Evolutionary conservation across 2,329 filamentous ascomycete species (phyloP), one percentile per base, ranked within the genome.

Genomic region (Tolypocladium endophyticum): DNA sequence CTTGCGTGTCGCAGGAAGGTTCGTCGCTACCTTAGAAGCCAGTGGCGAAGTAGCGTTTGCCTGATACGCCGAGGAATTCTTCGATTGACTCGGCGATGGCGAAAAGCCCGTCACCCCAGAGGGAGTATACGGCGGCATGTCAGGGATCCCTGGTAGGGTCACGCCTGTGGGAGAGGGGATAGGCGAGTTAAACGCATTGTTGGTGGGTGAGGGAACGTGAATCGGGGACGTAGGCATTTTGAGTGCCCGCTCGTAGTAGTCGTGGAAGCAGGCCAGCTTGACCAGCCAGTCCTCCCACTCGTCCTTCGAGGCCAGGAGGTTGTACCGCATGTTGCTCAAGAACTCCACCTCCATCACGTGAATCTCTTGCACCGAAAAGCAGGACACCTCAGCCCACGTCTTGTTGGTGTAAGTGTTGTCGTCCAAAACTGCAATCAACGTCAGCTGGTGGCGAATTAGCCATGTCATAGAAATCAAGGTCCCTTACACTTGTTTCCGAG

Each of bases 331-430:
- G 74, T 97, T 97, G 79, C 93, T 97, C 63, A 99, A 79, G 68
- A 99, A 99, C 73, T 99, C 94, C n/a, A 99, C 94, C 73, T 99
- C 94, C 94, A 99, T 99, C 53, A 97, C 89, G 72, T 99, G 94
- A 57, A 99, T 96, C 74, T 99, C 94, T 62, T 88, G 86, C 16
- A 97, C 93, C 1, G 90, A 87, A 62, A 99, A 96, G 53, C 90
- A 89, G 0, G 94, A 97, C 14, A 99, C 94, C 68, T 99, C 94
- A 2, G 93, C 94, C 94, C 94, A 99, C 0, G 94, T 99, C 79
- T 97, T 97, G 78, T 99, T 99, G 43, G 94, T 97, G 75, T 99
- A 99, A 0, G 94, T 97, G 73, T 97, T 99, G 73, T 99, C 94
- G 71, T 99, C 94, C 67, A 99, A 78, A 71, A 97, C 87, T 90